Base-by-base conservation (phyloP, 345 rosid genomes). In the Ceriops tagal region DNA sequence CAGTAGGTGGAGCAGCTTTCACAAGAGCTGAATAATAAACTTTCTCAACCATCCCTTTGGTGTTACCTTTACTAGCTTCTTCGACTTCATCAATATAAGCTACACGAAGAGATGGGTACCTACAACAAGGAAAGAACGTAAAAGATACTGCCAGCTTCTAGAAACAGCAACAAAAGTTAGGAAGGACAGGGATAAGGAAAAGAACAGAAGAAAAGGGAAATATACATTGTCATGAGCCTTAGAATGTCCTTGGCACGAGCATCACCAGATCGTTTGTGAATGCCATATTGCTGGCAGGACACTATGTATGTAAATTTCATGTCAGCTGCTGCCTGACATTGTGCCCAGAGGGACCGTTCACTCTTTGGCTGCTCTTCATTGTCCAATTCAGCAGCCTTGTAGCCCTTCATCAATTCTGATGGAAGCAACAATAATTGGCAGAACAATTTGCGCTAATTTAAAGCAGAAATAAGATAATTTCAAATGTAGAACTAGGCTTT, bases 31-130 rank as follows among this genome's bases (percentile, higher is more conserved):
- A 90, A 71, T 92, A 96, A 78, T 90, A 92, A 72, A 80, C 92
- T 80, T 88, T 92, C 70, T 82, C 79, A 74, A 86, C 87, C 55
- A 79, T 79, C 79, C 83, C 89, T 72, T 85, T 89, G 60, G 77
- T 66, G 69, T 77, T 85, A 68, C 89, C 99, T 76, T 88, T 78
- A 71, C 68, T 89, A 62, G 95, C 83, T 78, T 90, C 96, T 81
- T 96, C 98, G 5, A 96, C 91, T 83, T 96, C 99, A 70, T 96
- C 99, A 72, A 96, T 89, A 72, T 92, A 96, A 34, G 99, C 99
- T 55, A 96, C 98, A 56, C 99, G 97, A 64, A 96, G 92, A 15
- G 99, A 96, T 22, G 95, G 98, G 78, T 96, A 89, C 66, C 99
- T 96, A 83, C 75, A 80, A 74, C 62, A 52, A 21, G 64, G 30